Evolutionary conservation across 2,329 filamentous ascomycete species (phyloP).

Genomic region (Triangularia verruculosa): DNA sequence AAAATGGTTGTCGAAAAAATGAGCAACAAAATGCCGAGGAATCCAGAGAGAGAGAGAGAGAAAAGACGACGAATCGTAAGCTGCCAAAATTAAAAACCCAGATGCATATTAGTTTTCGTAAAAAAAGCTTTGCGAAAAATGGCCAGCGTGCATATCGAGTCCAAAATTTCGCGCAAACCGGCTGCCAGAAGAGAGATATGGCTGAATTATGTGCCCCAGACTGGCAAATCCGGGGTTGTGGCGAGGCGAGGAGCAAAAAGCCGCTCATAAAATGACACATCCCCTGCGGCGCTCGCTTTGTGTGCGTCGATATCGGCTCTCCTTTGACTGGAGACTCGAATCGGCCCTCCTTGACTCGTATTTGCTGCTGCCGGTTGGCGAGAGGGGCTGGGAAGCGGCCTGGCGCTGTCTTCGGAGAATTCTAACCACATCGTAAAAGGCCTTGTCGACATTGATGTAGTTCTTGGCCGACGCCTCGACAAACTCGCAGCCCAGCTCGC

Average conservation of each 20-base stretch:
- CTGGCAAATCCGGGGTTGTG: background rate
- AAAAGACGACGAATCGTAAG: slow-evolving; percentile 31
- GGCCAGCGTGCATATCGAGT: slow-evolving; percentile 19
- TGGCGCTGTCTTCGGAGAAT: slow-evolving; percentile 66
- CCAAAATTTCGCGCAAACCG: slow-evolving; percentile 8
- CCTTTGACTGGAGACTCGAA: slow-evolving; percentile 27
- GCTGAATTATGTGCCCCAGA: background rate
- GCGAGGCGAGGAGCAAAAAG: background rate
- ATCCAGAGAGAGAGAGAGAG: slow-evolving; percentile 20
- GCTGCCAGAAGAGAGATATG: background rate
- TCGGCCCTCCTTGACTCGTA: slow-evolving; percentile 26
- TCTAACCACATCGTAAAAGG: slow-evolving; percentile 95
- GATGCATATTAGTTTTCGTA: slow-evolving; percentile 22
- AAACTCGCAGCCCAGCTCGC: slow-evolving; percentile 92
- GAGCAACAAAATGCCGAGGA: slow-evolving; percentile 23
- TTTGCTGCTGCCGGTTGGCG: slow-evolving; percentile 25
- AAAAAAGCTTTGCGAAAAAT: slow-evolving; percentile 19
- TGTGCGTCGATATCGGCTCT: slow-evolving; percentile 31
- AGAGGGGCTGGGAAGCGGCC: slow-evolving; percentile 23
- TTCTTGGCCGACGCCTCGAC: slow-evolving; percentile 97
- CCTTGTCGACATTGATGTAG: slow-evolving; percentile 97
- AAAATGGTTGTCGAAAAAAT: slow-evolving; percentile 24
- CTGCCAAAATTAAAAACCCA: slow-evolving; percentile 27
- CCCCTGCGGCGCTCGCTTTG: slow-evolving; percentile 33
- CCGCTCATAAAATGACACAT: slow-evolving; percentile 43